Percentiles rank a stretch among this genome's conserved stretches.
Conservation (phyloP, 352 stramenopile species). For the Pythium apleroticum region DNA sequence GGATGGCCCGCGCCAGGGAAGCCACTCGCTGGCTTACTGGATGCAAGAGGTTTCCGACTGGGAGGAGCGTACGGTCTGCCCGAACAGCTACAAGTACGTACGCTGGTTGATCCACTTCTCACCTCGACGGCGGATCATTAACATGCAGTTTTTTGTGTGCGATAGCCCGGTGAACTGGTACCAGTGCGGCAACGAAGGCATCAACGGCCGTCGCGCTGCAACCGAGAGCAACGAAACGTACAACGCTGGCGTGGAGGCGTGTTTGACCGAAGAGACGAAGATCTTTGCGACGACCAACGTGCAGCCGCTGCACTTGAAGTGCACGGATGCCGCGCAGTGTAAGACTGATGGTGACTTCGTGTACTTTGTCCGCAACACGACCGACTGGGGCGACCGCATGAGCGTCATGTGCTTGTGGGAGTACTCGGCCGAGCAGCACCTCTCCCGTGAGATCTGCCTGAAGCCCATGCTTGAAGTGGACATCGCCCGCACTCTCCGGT, state of each 20-base stretch:
- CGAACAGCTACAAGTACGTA: constrained; percentile 78
- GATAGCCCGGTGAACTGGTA: constrained; percentile 81
- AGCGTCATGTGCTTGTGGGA: constrained; percentile 84
- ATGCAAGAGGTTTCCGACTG: constrained; percentile 83
- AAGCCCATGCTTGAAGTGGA: constrained; percentile 75
- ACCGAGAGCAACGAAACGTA: constrained; percentile 40
- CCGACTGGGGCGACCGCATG: constrained; percentile 81
- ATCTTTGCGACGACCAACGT: constrained; percentile 75
- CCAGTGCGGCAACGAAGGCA: constrained; percentile 66
- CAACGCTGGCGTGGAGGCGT: constrained; percentile 56
- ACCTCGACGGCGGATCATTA: neutral
- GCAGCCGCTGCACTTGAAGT: constrained; percentile 68
- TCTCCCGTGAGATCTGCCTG: constrained; percentile 58
- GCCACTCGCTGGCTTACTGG: constrained; percentile 77
- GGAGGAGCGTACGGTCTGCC: constrained; percentile 75
- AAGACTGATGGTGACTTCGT: constrained; percentile 53
- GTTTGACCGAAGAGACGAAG: constrained; percentile 58
- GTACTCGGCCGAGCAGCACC: constrained; percentile 50
- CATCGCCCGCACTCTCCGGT: constrained; percentile 57
- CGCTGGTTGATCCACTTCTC: neutral
- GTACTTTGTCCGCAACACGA: constrained; percentile 83
- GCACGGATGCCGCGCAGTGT: constrained; percentile 54
- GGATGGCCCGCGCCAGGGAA: constrained; percentile 62
- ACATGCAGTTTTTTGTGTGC: constrained; percentile 5
- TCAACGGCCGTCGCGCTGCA: constrained; percentile 27